These are phyloP conservation scores for Pneumocystis carinii DNA, from an alignment of 1,139 yeast genomes.

Conservation along the genomic window DNA sequence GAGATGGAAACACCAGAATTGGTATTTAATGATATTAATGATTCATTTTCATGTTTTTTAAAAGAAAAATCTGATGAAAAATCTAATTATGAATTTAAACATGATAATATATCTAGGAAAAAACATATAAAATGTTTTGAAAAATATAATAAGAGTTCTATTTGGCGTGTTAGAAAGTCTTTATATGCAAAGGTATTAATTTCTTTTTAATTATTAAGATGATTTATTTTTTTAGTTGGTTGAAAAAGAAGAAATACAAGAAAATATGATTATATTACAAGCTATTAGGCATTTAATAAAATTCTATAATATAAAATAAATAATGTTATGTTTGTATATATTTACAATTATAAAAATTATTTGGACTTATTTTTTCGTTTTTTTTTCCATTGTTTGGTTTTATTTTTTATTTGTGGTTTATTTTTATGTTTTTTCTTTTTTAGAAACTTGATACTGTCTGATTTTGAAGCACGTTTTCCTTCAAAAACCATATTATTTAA, in stretches of 20 bases:
- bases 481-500: constrained; percentile 42
- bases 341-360: not conserved
- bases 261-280: constrained; percentile 23
- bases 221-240: constrained; percentile 17
- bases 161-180: constrained; percentile 23
- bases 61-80: constrained; percentile 18
- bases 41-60: not conserved
- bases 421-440: not conserved
- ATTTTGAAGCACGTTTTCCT: not conserved
- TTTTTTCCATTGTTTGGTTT: not conserved
- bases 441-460: not conserved
- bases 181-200: constrained; percentile 2
- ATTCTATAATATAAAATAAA: constrained; percentile 4
- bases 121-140: constrained; percentile 18
- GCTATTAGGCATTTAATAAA: constrained; percentile 18
- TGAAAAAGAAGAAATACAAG: constrained; percentile 26
- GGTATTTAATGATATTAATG: not conserved
- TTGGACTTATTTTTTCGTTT: not conserved
- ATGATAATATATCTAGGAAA: constrained; percentile 22
- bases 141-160: constrained; percentile 25
- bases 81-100: constrained; percentile 24
- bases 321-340: not conserved
- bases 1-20: not conserved
- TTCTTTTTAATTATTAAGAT: not conserved
- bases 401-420: constrained; percentile 1